Conservation (phyloP, 2,329 filamentous ascomycete species). For the Cladosporium sp. region DNA sequence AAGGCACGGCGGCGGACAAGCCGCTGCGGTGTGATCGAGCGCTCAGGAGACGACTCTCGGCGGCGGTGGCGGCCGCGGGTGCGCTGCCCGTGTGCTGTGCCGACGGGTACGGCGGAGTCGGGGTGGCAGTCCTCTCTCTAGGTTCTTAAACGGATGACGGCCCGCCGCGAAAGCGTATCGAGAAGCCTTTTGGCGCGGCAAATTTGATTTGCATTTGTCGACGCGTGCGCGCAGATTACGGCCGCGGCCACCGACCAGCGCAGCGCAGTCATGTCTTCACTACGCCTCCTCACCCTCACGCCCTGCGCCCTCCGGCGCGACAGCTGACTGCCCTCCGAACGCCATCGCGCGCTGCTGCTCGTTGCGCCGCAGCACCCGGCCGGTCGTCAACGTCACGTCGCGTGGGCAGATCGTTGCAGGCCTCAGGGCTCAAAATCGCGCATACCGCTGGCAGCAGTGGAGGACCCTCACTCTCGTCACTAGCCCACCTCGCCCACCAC, state of each 20-base stretch:
- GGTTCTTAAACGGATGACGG: neutral
- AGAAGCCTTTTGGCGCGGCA: neutral
- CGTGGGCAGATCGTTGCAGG: neutral
- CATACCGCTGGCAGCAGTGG: constrained; percentile 3
- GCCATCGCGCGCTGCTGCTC: neutral
- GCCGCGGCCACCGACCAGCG: constrained; percentile 5
- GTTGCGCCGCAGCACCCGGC: neutral
- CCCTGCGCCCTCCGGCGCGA: too few relatives aligned
- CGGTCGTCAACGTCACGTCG: constrained; percentile 8
- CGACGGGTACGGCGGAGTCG: too few relatives aligned
- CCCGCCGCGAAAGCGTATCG: neutral
- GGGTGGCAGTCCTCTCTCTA: neutral
- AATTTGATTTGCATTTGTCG: constrained; percentile 8
- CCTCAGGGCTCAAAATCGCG: constrained; percentile 2
- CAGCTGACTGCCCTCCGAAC: too few relatives aligned
- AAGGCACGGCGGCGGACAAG: neutral
- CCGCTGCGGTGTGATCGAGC: neutral
- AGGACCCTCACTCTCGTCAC: constrained; percentile 5
- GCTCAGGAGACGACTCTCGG: too few relatives aligned
- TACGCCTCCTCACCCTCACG: neutral
- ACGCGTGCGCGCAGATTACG: neutral
- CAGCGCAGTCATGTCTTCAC: constrained; percentile 4
- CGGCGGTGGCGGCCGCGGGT: too few relatives aligned
- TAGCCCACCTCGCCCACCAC: neutral
- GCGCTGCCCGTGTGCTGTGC: too few relatives aligned